Percentiles rank a stretch among this genome's conserved stretches.
Evolutionary conservation across 73 alveolate species (phyloP).

Genomic region (Tetrahymena elliotti): DNA sequence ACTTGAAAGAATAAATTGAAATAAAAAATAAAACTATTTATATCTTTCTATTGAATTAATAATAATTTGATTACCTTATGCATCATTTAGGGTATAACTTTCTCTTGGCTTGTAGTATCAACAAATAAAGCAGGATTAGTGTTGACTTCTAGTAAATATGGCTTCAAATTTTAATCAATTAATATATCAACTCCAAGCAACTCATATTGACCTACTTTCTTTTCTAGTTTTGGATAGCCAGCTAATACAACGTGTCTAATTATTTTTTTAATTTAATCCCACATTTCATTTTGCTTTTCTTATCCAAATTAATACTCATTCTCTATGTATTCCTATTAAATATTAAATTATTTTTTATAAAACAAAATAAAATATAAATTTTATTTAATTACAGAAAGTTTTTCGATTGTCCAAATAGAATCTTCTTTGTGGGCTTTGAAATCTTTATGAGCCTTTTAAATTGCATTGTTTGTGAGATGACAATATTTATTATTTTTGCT

Average conservation of each 20-base stretch:
- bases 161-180: not conserved
- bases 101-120: not conserved
- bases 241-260: slow-evolving; percentile 1
- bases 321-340: not conserved
- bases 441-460: slow-evolving; percentile 59
- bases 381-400: not conserved
- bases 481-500: slow-evolving; percentile 40
- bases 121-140: slow-evolving; percentile 25
- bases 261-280: slow-evolving; percentile 1
- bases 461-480: slow-evolving; percentile 61
- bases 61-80: not conserved
- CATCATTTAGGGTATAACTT: slow-evolving; percentile 7
- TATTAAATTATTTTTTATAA: not conserved
- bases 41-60: too few species aligned
- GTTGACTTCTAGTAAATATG: slow-evolving; percentile 23
- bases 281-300: not conserved
- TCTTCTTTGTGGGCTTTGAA: slow-evolving; percentile 37
- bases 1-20: too few species aligned
- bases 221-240: slow-evolving; percentile 3
- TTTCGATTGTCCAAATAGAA: slow-evolving; percentile 18
- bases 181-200: slow-evolving; percentile 25
- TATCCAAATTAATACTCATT: not conserved
- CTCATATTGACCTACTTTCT: slow-evolving; percentile 21
- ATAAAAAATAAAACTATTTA: too few species aligned
- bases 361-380: not conserved